Conservation (phyloP, 805 yeast genomes). For the Cyberlindnera petersonii region DNA sequence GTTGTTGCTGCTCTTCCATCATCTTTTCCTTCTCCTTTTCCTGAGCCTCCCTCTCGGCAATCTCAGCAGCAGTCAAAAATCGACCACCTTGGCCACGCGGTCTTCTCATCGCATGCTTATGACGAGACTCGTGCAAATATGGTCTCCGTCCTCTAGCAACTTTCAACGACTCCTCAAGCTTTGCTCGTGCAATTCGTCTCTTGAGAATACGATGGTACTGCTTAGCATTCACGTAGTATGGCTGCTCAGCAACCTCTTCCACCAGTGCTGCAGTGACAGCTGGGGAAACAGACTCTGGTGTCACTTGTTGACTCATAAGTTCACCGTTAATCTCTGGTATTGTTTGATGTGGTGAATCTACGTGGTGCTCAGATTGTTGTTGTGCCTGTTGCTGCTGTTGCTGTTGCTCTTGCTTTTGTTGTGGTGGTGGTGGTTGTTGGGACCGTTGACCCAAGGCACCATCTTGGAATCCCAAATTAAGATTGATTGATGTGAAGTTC, state of each 20-base stretch:
- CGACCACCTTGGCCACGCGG: constrained; percentile 99
- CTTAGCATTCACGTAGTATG: constrained; percentile 95
- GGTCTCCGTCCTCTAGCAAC: constrained; percentile 90
- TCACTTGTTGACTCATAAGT: constrained; percentile 1
- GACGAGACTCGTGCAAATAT: constrained; percentile 93
- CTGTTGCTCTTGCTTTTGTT: constrained; percentile 1
- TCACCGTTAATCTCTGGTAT: neutral
- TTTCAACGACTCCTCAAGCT: constrained; percentile 81
- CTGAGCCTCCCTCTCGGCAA: constrained; percentile 50
- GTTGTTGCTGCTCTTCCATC: constrained; percentile 13
- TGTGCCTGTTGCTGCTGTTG: constrained; percentile 4
- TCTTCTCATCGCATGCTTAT: constrained; percentile 98
- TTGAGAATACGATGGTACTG: constrained; percentile 94
- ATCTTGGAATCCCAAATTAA: constrained; percentile 18
- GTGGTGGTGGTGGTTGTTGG: constrained; percentile 4
- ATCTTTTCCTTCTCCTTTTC: constrained; percentile 25
- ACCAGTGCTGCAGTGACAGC: neutral
- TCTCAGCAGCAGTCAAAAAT: constrained; percentile 88
- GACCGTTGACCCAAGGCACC: neutral
- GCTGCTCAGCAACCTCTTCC: constrained; percentile 56
- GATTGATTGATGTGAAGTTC: constrained; percentile 20
- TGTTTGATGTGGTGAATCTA: constrained; percentile 8
- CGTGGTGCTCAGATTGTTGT: constrained; percentile 7
- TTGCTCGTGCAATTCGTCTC: constrained; percentile 90
- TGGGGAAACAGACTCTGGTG: constrained; percentile 6